Conservation (phyloP, 768 basidiomycete species). For the Coprinellus micaceus region DNA sequence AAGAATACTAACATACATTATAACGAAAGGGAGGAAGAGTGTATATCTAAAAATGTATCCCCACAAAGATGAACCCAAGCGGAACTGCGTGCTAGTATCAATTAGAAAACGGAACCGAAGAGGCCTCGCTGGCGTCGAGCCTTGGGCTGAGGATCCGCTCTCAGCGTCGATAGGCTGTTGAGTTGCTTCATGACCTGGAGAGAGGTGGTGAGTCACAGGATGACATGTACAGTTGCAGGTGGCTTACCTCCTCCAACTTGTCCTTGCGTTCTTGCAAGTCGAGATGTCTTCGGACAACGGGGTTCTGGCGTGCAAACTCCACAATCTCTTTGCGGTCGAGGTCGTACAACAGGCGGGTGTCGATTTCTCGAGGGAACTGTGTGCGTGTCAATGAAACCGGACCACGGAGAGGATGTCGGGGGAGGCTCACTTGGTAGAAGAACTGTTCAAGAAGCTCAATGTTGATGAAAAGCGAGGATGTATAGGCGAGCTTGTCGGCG, state of each 20-base stretch:
- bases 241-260: constrained; percentile 86
- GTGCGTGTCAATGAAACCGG: not conserved
- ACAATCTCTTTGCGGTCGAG: constrained; percentile 87
- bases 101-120: constrained; percentile 71
- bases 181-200: constrained; percentile 90
- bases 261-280: constrained; percentile 97
- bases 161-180: constrained; percentile 84
- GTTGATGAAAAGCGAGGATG: constrained; percentile 97
- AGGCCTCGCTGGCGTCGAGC: constrained; percentile 74
- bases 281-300: constrained; percentile 77
- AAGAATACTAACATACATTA: too few species aligned
- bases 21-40: too few species aligned
- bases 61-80: not conserved
- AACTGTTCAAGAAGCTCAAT: constrained; percentile 97
- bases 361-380: constrained; percentile 96
- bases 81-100: constrained; percentile 9
- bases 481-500: constrained; percentile 93
- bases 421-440: constrained; percentile 83
- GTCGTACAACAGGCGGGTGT: constrained; percentile 88
- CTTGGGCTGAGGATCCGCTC: constrained; percentile 73
- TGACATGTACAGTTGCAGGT: not conserved
- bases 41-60: too few species aligned
- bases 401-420: not conserved
- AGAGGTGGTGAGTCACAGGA: not conserved
- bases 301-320: constrained; percentile 94